These are phyloP conservation scores for Multifurca ochricompacta DNA, from an alignment of 768 basidiomycete species.

Conservation along the genomic window DNA sequence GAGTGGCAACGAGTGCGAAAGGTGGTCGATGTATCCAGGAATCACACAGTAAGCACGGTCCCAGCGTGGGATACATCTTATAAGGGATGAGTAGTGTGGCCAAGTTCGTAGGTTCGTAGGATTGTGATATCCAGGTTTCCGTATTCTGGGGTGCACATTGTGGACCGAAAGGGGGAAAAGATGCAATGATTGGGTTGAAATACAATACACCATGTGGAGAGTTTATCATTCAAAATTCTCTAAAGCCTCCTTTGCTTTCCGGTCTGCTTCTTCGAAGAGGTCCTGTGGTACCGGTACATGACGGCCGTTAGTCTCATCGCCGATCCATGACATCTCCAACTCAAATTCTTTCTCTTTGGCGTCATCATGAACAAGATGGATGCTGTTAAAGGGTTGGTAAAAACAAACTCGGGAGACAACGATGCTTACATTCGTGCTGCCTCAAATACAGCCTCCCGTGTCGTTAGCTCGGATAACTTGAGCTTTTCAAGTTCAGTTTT, in stretches of 20 bases:
- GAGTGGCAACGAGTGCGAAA: background rate
- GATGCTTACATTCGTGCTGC: slow-evolving; percentile 86
- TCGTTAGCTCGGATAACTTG: slow-evolving; percentile 70
- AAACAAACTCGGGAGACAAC: slow-evolving; percentile 7
- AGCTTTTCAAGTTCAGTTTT: slow-evolving; percentile 99
- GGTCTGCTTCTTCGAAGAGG: slow-evolving; percentile 76
- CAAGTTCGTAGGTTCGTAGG: no score
- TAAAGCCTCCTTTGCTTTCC: slow-evolving; percentile 78
- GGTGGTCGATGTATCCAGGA: background rate
- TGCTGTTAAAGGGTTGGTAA: slow-evolving; percentile 42
- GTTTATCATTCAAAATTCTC: slow-evolving; percentile 49
- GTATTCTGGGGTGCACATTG: no score
- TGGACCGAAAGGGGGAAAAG: background rate
- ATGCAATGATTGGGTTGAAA: slow-evolving; percentile 19
- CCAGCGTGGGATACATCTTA: no score
- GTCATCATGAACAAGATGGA: slow-evolving; percentile 96
- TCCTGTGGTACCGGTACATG: slow-evolving; percentile 84
- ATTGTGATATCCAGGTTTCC: no score
- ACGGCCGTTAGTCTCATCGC: slow-evolving; percentile 69
- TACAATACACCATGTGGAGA: slow-evolving; percentile 23
- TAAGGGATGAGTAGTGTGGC: no score
- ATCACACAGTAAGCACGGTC: no score
- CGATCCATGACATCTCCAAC: slow-evolving; percentile 95
- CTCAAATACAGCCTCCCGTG: slow-evolving; percentile 81
- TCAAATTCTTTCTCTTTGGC: slow-evolving; percentile 98